Evolutionary conservation across 208 protist species (phyloP).

Genomic region (Acanthamoeba sp.): DNA sequence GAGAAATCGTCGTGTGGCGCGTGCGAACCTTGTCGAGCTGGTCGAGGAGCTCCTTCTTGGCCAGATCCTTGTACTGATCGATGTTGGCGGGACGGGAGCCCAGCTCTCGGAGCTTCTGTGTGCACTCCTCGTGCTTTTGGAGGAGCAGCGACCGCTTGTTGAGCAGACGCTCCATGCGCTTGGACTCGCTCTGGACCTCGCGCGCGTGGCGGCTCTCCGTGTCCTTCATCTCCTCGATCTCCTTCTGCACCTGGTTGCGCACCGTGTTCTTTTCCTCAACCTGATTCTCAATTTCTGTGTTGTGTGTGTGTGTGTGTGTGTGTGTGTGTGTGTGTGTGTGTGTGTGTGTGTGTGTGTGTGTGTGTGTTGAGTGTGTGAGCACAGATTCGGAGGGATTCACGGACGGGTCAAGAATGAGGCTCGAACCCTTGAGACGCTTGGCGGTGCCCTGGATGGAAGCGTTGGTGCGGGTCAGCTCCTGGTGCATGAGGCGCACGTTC

Average conservation of each 20-base stretch:
- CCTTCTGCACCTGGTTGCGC: conserved; percentile 16
- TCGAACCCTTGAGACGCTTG: conserved; percentile 27
- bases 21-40: neutral
- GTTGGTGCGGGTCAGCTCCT: neutral
- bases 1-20: too few species aligned
- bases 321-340: neutral
- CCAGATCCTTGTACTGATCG: neutral
- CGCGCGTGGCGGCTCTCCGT: conserved; percentile 12
- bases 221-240: conserved; percentile 59
- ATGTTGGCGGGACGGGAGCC: conserved; percentile 90
- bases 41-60: conserved; percentile 31
- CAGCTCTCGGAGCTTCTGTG: conserved; percentile 94
- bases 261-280: neutral
- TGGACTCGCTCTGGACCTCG: neutral
- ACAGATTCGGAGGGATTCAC: too few species aligned
- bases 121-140: conserved; percentile 91
- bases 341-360: too few species aligned
- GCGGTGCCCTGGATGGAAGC: conserved; percentile 3
- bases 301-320: neutral
- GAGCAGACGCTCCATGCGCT: conserved; percentile 81
- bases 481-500: neutral
- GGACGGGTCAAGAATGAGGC: too few species aligned
- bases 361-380: too few species aligned
- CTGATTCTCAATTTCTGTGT: conserved; percentile 57
- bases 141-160: conserved; percentile 80